Conservation (phyloP, 257 asterid species). For the Rauvolfia tetraphylla region DNA sequence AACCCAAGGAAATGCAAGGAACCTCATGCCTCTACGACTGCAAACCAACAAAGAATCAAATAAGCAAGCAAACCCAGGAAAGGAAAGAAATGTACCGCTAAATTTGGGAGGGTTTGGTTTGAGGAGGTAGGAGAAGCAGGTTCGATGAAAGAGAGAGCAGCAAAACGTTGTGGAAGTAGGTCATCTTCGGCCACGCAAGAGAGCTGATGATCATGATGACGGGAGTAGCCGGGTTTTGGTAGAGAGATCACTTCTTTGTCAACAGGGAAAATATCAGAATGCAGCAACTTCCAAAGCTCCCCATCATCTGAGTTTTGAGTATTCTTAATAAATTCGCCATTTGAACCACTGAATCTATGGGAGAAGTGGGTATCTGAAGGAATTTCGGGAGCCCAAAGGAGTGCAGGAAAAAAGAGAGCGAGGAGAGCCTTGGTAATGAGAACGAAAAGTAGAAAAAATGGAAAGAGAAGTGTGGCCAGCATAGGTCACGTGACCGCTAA, state of each 20-base stretch:
- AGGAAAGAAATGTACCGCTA: background rate
- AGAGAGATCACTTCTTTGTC: background rate
- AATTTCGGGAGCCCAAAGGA: background rate
- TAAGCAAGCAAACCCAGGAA: background rate
- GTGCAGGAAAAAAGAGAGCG: background rate
- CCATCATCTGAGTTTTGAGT: background rate
- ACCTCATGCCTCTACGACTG: conserved; percentile 6
- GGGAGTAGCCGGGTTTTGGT: background rate
- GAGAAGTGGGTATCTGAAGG: background rate
- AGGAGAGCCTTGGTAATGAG: background rate
- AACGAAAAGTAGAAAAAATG: background rate
- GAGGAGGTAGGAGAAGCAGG: background rate
- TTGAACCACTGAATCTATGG: background rate
- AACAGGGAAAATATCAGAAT: conserved; percentile 11
- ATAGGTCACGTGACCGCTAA: no score
- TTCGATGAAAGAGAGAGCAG: background rate
- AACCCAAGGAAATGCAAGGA: background rate
- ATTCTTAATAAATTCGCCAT: background rate
- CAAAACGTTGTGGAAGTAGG: background rate
- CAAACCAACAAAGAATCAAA: background rate
- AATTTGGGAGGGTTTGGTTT: background rate
- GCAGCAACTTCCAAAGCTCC: conserved; percentile 15
- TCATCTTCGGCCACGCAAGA: background rate
- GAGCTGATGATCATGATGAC: background rate
- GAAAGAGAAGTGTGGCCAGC: no score